Base-by-base conservation (phyloP, 495 filamentous ascomycete species). In the Cetradonia linearis region DNA sequence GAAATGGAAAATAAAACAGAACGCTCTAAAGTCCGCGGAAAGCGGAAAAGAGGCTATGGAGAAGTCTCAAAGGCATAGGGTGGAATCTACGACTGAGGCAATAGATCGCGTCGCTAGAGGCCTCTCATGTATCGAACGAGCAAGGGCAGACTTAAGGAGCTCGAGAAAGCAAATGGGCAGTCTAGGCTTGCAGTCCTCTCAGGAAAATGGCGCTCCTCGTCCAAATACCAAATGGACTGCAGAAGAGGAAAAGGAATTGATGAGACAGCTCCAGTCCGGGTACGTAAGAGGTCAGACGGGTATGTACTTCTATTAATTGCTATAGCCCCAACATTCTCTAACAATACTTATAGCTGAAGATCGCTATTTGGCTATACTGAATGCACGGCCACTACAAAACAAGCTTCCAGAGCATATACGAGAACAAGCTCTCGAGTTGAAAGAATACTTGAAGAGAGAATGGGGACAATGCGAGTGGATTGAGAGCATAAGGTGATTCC, bases 321-420 rank as follows among this genome's bases (percentile, higher is more conserved):
- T 5, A 9, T 33, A 28, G 16, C 4, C n/a, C 36, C 36, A 20
- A 10, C 31, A 16, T 53, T 44, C 0, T 25, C 58, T 60, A 8
- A 60, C 23, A 18, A 53, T 25, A 5, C 14, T 23, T 7, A 36
- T 20, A 68, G 66, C 61, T 25, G 37, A 60, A n/a, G 55, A 66
- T 6, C 60, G 63, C 1, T 68, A 63, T 40, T 28, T 59, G 30
- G 46, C 34, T 38, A 61, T 65, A 10, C 59, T 68, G 25, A 66
- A 61, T 53, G 28, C 48, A 9, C 61, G 57, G 1, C 23, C 48
- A 1, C 34, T 68, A 4, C 61, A 65, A 49, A 66, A 66, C 20
- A 68, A 68, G 61, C 66, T 68, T 0, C 63, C 63, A 16, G 61
- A 66, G 31, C 66, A 63, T 52, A 62, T 68, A 37, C n/a, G 58